Conservation (phyloP, 2,329 filamentous ascomycete genomes). For the Calonectria henricotiae region DNA sequence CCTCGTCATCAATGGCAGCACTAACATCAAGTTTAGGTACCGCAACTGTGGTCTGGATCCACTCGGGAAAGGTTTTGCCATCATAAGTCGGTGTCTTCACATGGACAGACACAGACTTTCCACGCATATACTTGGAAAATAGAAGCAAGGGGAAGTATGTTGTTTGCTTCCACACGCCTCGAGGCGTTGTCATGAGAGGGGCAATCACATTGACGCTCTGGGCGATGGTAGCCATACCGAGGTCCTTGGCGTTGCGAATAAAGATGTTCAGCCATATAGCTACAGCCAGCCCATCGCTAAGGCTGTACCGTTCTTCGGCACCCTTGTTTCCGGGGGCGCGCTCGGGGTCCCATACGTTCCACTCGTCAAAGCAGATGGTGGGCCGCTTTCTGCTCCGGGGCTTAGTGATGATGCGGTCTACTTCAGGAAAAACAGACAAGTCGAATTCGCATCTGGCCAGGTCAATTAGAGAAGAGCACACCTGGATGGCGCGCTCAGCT, state of each 20-base stretch:
- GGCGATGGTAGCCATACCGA: slow-evolving; percentile 85
- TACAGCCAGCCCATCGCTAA: slow-evolving; percentile 82
- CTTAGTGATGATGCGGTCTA: slow-evolving; percentile 78
- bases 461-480: slow-evolving; percentile 78
- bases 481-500: slow-evolving; percentile 81
- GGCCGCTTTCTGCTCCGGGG: slow-evolving; percentile 69
- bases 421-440: slow-evolving; percentile 37
- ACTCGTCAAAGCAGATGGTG: slow-evolving; percentile 86
- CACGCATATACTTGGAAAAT: slow-evolving; percentile 73
- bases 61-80: slow-evolving; percentile 75
- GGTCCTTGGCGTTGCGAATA: slow-evolving; percentile 77
- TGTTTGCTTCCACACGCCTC: slow-evolving; percentile 78
- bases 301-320: slow-evolving; percentile 81
- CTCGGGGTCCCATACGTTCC: slow-evolving; percentile 85
- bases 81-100: slow-evolving; percentile 75
- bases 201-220: slow-evolving; percentile 84
- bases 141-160: slow-evolving; percentile 82
- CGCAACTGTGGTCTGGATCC: slow-evolving; percentile 76
- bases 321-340: slow-evolving; percentile 79
- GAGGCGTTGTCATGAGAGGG: slow-evolving; percentile 78
- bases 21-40: slow-evolving; percentile 80
- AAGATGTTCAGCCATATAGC: slow-evolving; percentile 83
- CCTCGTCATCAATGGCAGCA: slow-evolving; percentile 71
- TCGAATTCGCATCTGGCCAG: slow-evolving; percentile 50
- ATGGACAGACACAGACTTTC: slow-evolving; percentile 77